Base-by-base conservation (phyloP, 208 protist genomes). In the Vickermania ingenoplastis region DNA sequence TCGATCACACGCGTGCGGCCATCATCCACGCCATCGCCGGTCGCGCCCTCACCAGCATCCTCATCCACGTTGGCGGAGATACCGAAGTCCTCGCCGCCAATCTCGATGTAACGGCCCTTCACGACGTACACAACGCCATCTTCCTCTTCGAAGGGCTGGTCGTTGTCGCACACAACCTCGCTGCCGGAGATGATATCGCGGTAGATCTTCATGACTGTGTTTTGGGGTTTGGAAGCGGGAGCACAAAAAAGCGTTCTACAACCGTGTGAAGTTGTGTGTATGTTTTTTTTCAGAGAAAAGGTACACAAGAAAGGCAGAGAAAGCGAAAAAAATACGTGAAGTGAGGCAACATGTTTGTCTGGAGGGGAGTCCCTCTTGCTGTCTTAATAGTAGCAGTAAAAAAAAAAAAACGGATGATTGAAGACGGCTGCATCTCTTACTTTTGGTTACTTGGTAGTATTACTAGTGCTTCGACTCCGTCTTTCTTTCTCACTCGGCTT, bases 141-240 rank as follows among this genome's bases (percentile, higher is more conserved):
- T 61, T 89, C 82, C 4, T 82, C 56, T 0, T 81, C 73, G 64
- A 92, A 83, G 36, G 86, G 76, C 56, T 69, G 67, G 73, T 95
- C 87, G 63, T 91, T 91, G 76, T 96, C 91, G 75, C 86, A 94
- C 61, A 92, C 75, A 3, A 96, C 85, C 85, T 96, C 91, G 73
- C 84, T 77, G 67, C 82, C 83, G 59, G 86, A 91, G 50, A 96
- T 62, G 50, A 91, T 68, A 54, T 94, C 86, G 73, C 77, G 81
- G 75, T 81, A 96, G 63, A 96, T 92, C 77, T 86, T 90, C 88
- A 94, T 94, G 60, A 53, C 30, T 27, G 28, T 17, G 26, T 52
- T 49, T 4, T 4, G 54, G 25, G 21, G 41, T n/a, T 4, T 48
- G 21, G 41, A 59, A 41, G 11, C 13, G 21, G 45, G 17, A 45